A percentile compares a stretch with the other conserved stretches of the same genome.
Conservation (phyloP, 208 protist species). For the Acanthamoeba quina region DNA sequence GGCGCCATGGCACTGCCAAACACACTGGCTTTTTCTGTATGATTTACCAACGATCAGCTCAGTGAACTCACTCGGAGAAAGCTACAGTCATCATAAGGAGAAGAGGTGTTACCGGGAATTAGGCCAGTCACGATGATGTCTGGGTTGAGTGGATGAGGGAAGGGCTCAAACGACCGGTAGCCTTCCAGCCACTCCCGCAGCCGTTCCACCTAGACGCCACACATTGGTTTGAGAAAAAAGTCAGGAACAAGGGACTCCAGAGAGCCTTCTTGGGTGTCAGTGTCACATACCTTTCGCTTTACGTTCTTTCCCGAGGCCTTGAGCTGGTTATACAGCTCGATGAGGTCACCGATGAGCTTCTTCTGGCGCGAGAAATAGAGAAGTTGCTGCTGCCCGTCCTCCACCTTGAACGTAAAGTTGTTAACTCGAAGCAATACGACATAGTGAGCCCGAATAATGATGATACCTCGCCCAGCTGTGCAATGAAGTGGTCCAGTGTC, state of each 20-base stretch:
- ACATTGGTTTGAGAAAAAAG: neutral
- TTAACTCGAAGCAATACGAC: no score
- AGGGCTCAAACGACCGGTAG: conserved; percentile 19
- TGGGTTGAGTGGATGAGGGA: conserved; percentile 43
- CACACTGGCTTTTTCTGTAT: conserved; percentile 23
- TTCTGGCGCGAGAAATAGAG: conserved; percentile 21
- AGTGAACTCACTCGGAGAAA: neutral
- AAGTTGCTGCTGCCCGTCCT: conserved; percentile 24
- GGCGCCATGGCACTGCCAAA: conserved; percentile 48
- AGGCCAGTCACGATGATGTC: conserved; percentile 13
- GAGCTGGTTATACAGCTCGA: neutral
- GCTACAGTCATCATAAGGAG: neutral
- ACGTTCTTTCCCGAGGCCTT: conserved; percentile 5
- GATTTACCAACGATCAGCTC: neutral
- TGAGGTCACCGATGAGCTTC: conserved; percentile 56
- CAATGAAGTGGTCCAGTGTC: conserved; percentile 2
- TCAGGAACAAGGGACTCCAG: neutral
- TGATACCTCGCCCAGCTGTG: neutral
- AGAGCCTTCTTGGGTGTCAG: neutral
- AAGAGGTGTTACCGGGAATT: neutral
- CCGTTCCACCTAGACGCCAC: neutral
- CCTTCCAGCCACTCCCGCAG: conserved; percentile 20
- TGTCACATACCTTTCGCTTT: neutral
- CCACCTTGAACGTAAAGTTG: neutral
- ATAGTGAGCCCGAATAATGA: neutral